These are phyloP conservation scores for Neurospora crassa DNA, from an alignment of 2,329 filamentous ascomycete species.

Conservation along the genomic window DNA sequence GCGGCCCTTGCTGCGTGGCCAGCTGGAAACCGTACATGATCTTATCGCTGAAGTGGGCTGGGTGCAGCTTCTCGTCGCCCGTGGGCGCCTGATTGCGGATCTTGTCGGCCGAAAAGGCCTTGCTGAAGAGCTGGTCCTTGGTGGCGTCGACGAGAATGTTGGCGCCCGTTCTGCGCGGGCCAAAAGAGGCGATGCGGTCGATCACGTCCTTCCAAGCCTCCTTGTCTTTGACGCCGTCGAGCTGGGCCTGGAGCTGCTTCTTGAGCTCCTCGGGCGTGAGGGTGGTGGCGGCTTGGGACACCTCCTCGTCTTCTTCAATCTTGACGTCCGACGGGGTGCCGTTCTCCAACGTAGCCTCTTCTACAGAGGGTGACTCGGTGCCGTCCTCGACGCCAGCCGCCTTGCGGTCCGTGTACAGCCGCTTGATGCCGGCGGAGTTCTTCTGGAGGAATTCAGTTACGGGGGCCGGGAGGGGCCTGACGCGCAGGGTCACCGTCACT, in stretches of 20 bases:
- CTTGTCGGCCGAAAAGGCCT: conserved; percentile 44
- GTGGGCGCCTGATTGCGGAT: conserved; percentile 24
- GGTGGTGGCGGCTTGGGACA: conserved; percentile 44
- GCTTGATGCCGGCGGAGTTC: conserved; percentile 69
- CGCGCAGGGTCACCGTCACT: conserved; percentile 64
- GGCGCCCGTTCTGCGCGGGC: conserved; percentile 72
- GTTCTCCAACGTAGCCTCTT: conserved; percentile 15
- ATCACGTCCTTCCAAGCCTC: conserved; percentile 71
- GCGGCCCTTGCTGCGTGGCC: conserved; percentile 75
- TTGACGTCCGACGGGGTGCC: conserved; percentile 26
- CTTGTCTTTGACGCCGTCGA: conserved; percentile 62
- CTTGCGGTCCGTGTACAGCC: conserved; percentile 61
- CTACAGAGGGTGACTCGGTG: background rate
- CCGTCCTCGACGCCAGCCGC: conserved; percentile 13
- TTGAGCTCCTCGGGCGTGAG: conserved; percentile 71
- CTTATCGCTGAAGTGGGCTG: conserved; percentile 75
- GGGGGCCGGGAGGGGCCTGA: conserved; percentile 65
- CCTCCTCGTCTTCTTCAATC: conserved; percentile 36
- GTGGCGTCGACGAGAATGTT: conserved; percentile 87
- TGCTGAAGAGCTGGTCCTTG: conserved; percentile 57
- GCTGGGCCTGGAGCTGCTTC: conserved; percentile 55
- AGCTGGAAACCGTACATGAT: conserved; percentile 92
- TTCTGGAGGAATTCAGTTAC: conserved; percentile 82
- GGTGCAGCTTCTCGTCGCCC: conserved; percentile 41
- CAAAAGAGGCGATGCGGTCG: conserved; percentile 81